These are phyloP conservation scores for Cordyceps cicadae DNA, from an alignment of 2,329 filamentous ascomycete genomes.

Conservation along the genomic window DNA sequence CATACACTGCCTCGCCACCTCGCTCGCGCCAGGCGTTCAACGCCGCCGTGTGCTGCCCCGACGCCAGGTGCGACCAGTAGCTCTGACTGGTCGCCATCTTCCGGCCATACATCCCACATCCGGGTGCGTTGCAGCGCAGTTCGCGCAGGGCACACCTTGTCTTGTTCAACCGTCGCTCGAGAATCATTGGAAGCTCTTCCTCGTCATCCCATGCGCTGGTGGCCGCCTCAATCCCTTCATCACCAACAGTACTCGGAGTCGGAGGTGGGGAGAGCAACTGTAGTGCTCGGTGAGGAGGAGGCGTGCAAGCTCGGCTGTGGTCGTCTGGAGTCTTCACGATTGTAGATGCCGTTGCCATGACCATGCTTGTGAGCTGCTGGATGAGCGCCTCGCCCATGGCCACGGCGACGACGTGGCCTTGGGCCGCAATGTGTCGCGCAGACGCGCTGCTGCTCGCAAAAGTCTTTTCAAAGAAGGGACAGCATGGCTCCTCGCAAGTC, in stretches of 20 bases:
- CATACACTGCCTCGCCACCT: neutral
- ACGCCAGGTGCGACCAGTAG: constrained; percentile 1
- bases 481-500: neutral
- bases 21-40: neutral
- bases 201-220: neutral
- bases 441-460: neutral
- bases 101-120: neutral
- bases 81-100: neutral
- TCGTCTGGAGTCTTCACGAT: neutral
- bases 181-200: neutral
- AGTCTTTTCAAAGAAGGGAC: neutral
- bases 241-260: neutral
- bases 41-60: neutral
- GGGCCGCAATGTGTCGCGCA: neutral
- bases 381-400: neutral
- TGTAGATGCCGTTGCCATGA: too few relatives aligned
- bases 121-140: neutral
- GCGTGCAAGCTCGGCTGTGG: neutral
- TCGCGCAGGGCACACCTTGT: neutral
- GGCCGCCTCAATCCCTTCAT: too few relatives aligned
- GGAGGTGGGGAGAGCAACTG: neutral
- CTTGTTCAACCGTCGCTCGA: neutral
- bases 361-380: neutral
- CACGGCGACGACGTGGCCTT: neutral
- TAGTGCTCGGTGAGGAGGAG: neutral